phyloP scores from a whole-genome alignment of 495 filamentous ascomycete genomes.

The Aspergillus wentii region DNA sequence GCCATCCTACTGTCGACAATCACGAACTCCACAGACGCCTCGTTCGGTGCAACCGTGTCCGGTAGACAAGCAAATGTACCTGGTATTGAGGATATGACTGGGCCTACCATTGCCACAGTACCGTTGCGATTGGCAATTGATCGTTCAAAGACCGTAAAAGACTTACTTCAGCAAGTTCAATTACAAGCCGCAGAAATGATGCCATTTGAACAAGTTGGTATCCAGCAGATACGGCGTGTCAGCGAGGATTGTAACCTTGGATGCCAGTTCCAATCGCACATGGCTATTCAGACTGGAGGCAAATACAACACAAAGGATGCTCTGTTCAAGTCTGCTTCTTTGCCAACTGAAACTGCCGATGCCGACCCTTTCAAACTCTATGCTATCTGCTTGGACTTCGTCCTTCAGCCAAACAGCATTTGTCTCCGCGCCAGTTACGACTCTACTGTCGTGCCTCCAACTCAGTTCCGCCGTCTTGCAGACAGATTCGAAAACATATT shows the following conservation, averaged over 20 bases:
- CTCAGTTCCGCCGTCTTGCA: too few relatives aligned
- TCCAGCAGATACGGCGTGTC: constrained; percentile 48
- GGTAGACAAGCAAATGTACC: constrained; percentile 27
- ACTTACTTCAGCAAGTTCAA: constrained; percentile 35
- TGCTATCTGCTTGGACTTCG: neutral
- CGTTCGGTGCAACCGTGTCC: constrained; percentile 27
- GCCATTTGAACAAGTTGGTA: constrained; percentile 36
- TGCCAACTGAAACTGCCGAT: neutral
- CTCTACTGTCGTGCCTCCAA: too few relatives aligned
- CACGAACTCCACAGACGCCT: constrained; percentile 20
- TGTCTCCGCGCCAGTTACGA: neutral
- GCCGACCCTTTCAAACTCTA: neutral
- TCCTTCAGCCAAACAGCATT: neutral
- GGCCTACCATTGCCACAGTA: constrained; percentile 36
- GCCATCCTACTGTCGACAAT: constrained; percentile 22
- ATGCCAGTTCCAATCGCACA: constrained; percentile 35
- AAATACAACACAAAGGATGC: neutral
- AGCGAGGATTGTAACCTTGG: constrained; percentile 47
- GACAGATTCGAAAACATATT: too few relatives aligned
- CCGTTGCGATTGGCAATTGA: constrained; percentile 40
- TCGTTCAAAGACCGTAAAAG: constrained; percentile 9
- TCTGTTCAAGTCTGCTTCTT: neutral
- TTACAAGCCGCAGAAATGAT: constrained; percentile 23
- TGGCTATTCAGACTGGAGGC: neutral
- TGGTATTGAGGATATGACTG: constrained; percentile 28